Conservation (phyloP, 352 stramenopile species). For the Pythium phragmitis region DNA sequence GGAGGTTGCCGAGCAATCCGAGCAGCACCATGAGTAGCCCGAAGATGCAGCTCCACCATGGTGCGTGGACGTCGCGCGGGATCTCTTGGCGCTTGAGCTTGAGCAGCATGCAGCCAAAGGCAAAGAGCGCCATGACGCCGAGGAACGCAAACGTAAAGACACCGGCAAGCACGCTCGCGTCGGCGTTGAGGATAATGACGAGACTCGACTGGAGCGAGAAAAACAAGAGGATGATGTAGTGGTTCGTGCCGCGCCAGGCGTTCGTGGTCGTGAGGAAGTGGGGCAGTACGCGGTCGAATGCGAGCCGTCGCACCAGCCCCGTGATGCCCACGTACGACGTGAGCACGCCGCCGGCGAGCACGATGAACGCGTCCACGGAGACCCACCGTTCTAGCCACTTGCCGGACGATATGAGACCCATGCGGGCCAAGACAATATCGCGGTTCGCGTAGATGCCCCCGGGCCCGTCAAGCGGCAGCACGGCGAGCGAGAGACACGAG, state of each 20-base stretch:
- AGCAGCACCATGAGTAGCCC: constrained; percentile 79
- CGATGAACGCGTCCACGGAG: constrained; percentile 92
- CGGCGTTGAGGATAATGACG: constrained; percentile 87
- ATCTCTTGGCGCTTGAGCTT: constrained; percentile 94
- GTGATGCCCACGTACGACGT: constrained; percentile 94
- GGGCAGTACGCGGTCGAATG: constrained; percentile 87
- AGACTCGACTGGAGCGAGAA: constrained; percentile 88
- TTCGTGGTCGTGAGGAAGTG: constrained; percentile 81
- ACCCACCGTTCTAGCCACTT: constrained; percentile 74
- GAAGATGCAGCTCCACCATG: constrained; percentile 86
- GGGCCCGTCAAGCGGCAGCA: constrained; percentile 79
- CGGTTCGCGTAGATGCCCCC: constrained; percentile 79
- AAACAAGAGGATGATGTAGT: constrained; percentile 92
- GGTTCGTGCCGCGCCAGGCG: constrained; percentile 83
- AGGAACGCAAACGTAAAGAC: constrained; percentile 97
- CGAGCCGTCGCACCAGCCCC: constrained; percentile 89
- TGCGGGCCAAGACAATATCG: constrained; percentile 89
- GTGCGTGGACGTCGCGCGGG: constrained; percentile 80
- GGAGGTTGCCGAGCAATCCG: constrained; percentile 84
- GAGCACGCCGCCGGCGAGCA: constrained; percentile 91
- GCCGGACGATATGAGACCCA: constrained; percentile 81
- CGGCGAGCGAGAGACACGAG: constrained; percentile 87
- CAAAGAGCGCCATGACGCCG: constrained; percentile 93
- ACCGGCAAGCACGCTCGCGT: constrained; percentile 90
- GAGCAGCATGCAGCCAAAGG: constrained; percentile 91